Evolutionary conservation across 2,329 filamentous ascomycete species (phyloP).

Genomic region (Claviceps cyperi): DNA sequence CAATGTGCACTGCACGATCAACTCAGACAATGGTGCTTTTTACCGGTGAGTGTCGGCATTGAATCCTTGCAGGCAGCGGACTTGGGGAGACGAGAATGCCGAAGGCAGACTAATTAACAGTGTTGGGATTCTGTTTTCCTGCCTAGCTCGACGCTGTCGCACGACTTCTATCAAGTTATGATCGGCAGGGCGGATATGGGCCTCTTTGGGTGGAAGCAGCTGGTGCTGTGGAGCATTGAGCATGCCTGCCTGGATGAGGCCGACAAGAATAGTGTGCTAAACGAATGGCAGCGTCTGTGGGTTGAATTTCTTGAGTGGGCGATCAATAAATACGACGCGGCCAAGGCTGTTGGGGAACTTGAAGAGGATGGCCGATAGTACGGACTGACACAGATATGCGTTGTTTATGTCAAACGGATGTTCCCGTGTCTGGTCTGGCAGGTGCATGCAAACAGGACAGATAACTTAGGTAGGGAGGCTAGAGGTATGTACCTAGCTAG

Average conservation of each 20-base stretch:
- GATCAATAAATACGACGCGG: slow-evolving; percentile 24
- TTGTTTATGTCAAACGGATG: too few relatives aligned
- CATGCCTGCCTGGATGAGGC: slow-evolving; percentile 38
- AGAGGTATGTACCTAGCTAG: too few relatives aligned
- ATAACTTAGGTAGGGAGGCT: too few relatives aligned
- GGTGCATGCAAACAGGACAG: too few relatives aligned
- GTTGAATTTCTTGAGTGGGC: slow-evolving; percentile 40
- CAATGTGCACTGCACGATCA: slow-evolving; percentile 58
- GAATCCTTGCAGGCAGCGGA: too few relatives aligned
- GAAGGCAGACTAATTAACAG: not conserved
- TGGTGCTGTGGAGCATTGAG: slow-evolving; percentile 47
- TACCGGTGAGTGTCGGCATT: slow-evolving; percentile 39
- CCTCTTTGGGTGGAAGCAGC: slow-evolving; percentile 57
- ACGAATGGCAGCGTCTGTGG: slow-evolving; percentile 43
- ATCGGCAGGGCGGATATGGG: slow-evolving; percentile 53
- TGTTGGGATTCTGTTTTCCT: not conserved
- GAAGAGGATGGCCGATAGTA: too few relatives aligned
- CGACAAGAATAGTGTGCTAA: slow-evolving; percentile 23
- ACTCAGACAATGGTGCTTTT: slow-evolving; percentile 60
- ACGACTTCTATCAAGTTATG: slow-evolving; percentile 67
- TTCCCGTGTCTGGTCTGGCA: too few relatives aligned
- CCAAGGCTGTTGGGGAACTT: slow-evolving; percentile 8
- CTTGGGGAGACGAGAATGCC: not conserved
- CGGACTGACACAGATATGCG: too few relatives aligned
- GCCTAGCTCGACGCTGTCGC: slow-evolving; percentile 50